Percentiles rank a stretch among this genome's conserved stretches.
Conservation (phyloP, 2,329 filamentous ascomycete species). For the Pseudogymnoascus sp. region DNA sequence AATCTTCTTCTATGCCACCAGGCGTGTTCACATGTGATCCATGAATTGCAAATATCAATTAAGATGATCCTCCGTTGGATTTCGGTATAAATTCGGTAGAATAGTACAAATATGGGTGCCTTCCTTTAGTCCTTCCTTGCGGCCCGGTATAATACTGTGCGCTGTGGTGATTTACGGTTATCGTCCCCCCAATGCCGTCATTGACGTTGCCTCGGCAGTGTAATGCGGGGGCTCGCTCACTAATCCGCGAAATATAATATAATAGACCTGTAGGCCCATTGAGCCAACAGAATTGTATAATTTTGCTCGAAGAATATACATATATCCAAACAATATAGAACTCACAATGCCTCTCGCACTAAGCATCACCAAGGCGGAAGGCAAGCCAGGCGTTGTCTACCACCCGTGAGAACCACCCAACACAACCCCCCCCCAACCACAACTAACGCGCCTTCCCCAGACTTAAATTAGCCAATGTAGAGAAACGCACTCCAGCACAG, state of each 20-base stretch:
- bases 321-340: conserved; percentile 4
- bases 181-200: neutral
- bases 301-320: neutral
- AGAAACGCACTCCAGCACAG: conserved; percentile 55
- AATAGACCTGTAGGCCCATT: neutral
- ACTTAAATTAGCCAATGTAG: conserved; percentile 52
- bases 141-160: neutral
- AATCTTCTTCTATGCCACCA: neutral
- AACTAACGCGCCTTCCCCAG: conserved; percentile 36
- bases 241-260: neutral
- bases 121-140: neutral
- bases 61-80: neutral
- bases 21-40: neutral
- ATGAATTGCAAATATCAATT: neutral
- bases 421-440: conserved; percentile 14
- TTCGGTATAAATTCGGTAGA: neutral
- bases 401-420: conserved; percentile 52
- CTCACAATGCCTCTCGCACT: conserved; percentile 24
- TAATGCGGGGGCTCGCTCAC: neutral
- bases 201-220: neutral
- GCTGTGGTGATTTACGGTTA: neutral
- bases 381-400: conserved; percentile 83
- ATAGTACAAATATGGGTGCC: neutral
- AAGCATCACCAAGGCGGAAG: conserved; percentile 58
- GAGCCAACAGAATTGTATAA: neutral